Conservation (phyloP, 2,329 filamentous ascomycete genomes). For the Trichoderma lentiforme region DNA sequence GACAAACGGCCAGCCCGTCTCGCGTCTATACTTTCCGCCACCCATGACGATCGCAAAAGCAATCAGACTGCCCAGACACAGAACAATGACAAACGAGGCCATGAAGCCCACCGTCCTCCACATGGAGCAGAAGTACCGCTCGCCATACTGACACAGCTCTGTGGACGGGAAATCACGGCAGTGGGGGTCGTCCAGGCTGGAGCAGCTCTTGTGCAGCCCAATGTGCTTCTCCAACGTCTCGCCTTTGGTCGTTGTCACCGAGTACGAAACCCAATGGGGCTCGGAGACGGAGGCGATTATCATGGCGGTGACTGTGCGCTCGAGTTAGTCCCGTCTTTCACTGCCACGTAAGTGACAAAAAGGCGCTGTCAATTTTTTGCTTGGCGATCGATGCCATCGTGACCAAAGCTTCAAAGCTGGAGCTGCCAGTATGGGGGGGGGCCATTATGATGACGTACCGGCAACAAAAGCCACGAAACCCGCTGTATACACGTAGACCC, state of each 20-base stretch:
- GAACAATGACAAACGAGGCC: conserved; percentile 77
- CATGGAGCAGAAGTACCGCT: conserved; percentile 81
- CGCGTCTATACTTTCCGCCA: conserved; percentile 76
- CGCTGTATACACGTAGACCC: conserved; percentile 41
- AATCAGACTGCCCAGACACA: conserved; percentile 77
- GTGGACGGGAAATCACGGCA: conserved; percentile 47
- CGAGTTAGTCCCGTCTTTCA: neutral
- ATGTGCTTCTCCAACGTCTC: conserved; percentile 56
- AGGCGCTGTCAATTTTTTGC: neutral
- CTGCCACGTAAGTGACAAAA: neutral
- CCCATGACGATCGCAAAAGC: conserved; percentile 72
- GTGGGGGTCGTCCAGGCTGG: conserved; percentile 58
- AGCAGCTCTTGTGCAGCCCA: conserved; percentile 80
- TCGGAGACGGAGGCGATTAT: conserved; percentile 66
- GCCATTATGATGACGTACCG: conserved; percentile 35
- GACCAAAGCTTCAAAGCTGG: neutral
- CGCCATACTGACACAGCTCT: conserved; percentile 37
- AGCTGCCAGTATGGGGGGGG: neutral
- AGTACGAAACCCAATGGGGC: conserved; percentile 69
- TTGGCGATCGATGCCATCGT: neutral
- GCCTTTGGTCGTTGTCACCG: conserved; percentile 48
- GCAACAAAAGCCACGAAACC: conserved; percentile 42
- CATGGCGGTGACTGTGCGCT: conserved; percentile 60
- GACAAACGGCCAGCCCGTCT: conserved; percentile 78
- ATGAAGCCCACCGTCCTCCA: conserved; percentile 88